These are phyloP conservation scores for Gymnopilus junonius DNA, from an alignment of 768 basidiomycete genomes.

Conservation along the genomic window DNA sequence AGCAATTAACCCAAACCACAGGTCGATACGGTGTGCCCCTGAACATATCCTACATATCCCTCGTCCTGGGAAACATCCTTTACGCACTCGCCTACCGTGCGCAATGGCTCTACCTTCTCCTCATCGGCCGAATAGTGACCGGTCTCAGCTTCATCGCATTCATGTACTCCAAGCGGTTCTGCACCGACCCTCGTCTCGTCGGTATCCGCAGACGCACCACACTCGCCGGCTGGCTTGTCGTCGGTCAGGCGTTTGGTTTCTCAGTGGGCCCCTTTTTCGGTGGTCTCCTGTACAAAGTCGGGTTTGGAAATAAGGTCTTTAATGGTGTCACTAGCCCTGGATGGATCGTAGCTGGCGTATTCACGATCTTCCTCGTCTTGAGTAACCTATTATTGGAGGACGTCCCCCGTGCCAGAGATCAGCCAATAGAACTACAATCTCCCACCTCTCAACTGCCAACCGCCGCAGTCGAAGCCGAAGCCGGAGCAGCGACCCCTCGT, in stretches of 20 bases:
- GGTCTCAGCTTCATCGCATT: constrained; percentile 65
- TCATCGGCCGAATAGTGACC: constrained; percentile 67
- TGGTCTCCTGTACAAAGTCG: constrained; percentile 63
- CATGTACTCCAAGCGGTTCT: constrained; percentile 74
- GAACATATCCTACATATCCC: constrained; percentile 54
- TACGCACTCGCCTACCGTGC: constrained; percentile 65
- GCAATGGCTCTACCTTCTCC: constrained; percentile 67
- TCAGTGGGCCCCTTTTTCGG: constrained; percentile 67
- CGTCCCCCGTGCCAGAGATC: constrained; percentile 25
- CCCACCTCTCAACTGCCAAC: constrained; percentile 3
- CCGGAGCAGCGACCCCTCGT: constrained; percentile 39
- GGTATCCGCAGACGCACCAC: constrained; percentile 66
- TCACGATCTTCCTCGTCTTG: constrained; percentile 54
- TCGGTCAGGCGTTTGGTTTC: constrained; percentile 66
- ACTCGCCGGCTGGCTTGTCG: constrained; percentile 65
- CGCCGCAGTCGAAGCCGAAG: not conserved
- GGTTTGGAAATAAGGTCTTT: constrained; percentile 59
- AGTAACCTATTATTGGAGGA: constrained; percentile 42
- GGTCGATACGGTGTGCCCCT: constrained; percentile 60
- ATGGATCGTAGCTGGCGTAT: constrained; percentile 63
- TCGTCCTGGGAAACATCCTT: constrained; percentile 61
- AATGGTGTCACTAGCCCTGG: constrained; percentile 72
- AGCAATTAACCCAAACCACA: constrained; percentile 21
- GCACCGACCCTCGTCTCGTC: constrained; percentile 69
- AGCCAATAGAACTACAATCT: constrained; percentile 44